Percentiles rank a stretch among this genome's conserved stretches.
phyloP scores from a whole-genome alignment of 805 yeast genomes.

The Ogataea pilisensis region DNA sequence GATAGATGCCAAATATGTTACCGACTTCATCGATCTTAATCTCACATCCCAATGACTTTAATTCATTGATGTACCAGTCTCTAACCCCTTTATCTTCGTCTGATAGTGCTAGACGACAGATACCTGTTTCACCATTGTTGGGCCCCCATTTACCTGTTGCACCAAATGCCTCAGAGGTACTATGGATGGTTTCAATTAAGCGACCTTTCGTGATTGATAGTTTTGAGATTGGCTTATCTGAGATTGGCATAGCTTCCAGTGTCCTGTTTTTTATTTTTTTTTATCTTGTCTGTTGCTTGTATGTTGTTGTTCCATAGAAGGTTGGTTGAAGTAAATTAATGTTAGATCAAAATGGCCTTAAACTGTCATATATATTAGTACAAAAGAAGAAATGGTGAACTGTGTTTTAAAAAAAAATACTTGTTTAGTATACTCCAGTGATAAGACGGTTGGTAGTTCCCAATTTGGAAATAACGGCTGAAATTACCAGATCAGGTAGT shows the following conservation, averaged over 20 bases:
- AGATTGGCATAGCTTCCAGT: not conserved
- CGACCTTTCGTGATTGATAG: conserved; percentile 35
- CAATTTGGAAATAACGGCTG: not conserved
- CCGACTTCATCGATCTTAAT: conserved; percentile 63
- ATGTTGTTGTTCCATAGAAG: too few species aligned
- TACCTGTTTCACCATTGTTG: conserved; percentile 56
- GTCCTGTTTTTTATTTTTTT: not conserved
- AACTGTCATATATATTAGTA: too few species aligned
- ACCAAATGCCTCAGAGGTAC: conserved; percentile 54
- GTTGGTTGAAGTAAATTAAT: too few species aligned
- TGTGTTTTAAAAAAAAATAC: too few species aligned
- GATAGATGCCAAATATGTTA: conserved; percentile 60
- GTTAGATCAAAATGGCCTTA: too few species aligned
- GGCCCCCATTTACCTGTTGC: conserved; percentile 62
- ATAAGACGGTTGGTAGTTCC: not conserved
- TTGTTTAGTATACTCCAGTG: too few species aligned
- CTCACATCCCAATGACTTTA: conserved; percentile 49
- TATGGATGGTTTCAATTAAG: conserved; percentile 55
- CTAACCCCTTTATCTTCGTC: conserved; percentile 61
- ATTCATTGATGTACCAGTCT: conserved; percentile 60
- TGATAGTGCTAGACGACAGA: conserved; percentile 58
- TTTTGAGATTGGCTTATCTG: not conserved
- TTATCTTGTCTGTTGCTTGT: not conserved
- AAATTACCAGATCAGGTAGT: not conserved
- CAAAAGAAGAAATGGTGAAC: too few species aligned